These are phyloP conservation scores for Diplodia sapinea DNA, from an alignment of 2,329 filamentous ascomycete species.

Conservation along the genomic window DNA sequence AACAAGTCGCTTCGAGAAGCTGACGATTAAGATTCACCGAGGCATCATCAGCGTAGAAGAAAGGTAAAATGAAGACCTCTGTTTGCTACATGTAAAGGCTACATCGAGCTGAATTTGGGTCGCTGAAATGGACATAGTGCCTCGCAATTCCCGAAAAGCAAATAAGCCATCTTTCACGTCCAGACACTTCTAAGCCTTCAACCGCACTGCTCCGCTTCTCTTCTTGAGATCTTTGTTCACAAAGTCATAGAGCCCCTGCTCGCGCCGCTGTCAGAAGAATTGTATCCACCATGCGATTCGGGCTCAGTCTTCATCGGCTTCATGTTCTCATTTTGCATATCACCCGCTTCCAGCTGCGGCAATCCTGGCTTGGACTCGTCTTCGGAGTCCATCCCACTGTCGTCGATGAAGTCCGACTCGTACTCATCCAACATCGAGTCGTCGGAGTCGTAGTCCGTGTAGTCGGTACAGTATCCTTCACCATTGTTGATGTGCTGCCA, in stretches of 20 bases:
- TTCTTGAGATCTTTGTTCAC: background rate
- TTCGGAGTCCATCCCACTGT: background rate
- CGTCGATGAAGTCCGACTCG: constrained; percentile 12
- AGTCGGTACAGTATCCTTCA: background rate
- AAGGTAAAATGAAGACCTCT: background rate
- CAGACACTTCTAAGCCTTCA: background rate
- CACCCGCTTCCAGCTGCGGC: background rate
- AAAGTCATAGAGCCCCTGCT: background rate
- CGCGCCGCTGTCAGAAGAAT: background rate
- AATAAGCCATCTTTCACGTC: background rate
- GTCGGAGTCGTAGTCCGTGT: background rate
- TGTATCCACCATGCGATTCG: background rate
- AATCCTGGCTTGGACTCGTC: background rate
- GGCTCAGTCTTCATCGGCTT: background rate
- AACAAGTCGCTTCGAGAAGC: background rate
- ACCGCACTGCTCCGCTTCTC: background rate
- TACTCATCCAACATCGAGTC: constrained; percentile 3
- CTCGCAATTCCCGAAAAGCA: background rate
- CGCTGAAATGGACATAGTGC: background rate
- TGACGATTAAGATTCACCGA: too few species aligned
- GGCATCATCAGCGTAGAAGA: background rate
- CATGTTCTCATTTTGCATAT: background rate
- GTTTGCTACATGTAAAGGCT: background rate
- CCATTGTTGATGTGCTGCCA: constrained; percentile 16
- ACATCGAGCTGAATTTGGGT: background rate